Evolutionary conservation across 495 filamentous ascomycete species (phyloP), one percentile per base, ranked within the genome.

Genomic region (Clavariopsis aquatica): DNA sequence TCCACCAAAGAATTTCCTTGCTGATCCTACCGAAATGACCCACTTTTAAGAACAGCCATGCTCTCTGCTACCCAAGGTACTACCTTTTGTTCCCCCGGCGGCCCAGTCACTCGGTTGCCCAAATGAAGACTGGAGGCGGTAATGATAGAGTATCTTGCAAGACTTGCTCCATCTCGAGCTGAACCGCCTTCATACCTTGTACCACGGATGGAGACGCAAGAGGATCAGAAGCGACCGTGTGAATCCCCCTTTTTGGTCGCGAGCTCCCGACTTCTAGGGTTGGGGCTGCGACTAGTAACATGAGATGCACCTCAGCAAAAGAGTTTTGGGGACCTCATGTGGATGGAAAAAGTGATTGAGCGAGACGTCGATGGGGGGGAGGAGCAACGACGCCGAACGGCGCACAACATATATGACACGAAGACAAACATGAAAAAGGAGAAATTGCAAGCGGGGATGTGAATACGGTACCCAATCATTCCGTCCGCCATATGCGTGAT

Each of bases 391-490:
- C 51, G 46, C 67, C 57, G 34, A 22, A 19, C 10, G 66, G 38
- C 29, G 36, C 67, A 70, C 67, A 63, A 45, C 67, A 70, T 62
- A 60, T 49, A 62, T 49, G 24, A 49, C 57, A 60, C 38, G 28
- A 41, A 62, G 56, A 56, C 62, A 54, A 56, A 52, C 28, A 24
- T 55, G 31, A 34, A 12, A 31, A 28, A n/a, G 38, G 15, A n/a
- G 38, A 20, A 7, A 53, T 34, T 55, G 38, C 27, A 54, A 56
- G 19, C 23, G 52, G 17, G 49, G 54, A 60, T 64, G 60, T 60
- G 66, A 64, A 52, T 19, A 23, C 19, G 13, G n/a, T 26, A 9
- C 7, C 47, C 47, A 56, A 38, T 24, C 26, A 29, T 29, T 6
- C 55, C 41, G 49, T 60, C 28, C 12, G 28, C 29, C 56, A 60